phyloP scores from a whole-genome alignment of 495 filamentous ascomycete genomes.

The Hyaloscypha bicolor region DNA sequence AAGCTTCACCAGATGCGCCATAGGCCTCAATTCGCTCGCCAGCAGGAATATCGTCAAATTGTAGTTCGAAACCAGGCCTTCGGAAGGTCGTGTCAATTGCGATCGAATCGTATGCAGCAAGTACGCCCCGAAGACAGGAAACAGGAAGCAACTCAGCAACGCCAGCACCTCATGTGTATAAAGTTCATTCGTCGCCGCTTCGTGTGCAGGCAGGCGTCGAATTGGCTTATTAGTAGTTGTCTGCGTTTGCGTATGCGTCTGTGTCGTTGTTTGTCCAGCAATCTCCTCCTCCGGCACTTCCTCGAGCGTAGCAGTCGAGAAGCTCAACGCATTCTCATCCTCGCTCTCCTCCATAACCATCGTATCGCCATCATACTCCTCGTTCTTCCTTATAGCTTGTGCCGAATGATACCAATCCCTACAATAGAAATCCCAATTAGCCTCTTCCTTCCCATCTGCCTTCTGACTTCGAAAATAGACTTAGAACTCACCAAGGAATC shows the following conservation, averaged over 20 bases:
- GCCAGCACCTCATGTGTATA: conserved; percentile 74
- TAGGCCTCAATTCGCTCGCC: conserved; percentile 80
- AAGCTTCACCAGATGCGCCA: conserved; percentile 79
- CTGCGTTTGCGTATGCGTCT: background rate
- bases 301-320: conserved; percentile 35
- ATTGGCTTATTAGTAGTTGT: conserved; percentile 15
- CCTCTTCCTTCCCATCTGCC: background rate
- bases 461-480: no score
- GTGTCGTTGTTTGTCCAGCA: background rate
- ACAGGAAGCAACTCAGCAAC: conserved; percentile 74
- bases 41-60: conserved; percentile 94
- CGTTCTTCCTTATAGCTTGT: conserved; percentile 58
- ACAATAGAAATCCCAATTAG: conserved; percentile 38
- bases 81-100: conserved; percentile 78
- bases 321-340: conserved; percentile 37
- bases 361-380: conserved; percentile 48
- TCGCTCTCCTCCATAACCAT: conserved; percentile 52
- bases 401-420: conserved; percentile 92
- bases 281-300: conserved; percentile 44
- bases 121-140: conserved; percentile 76
- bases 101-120: conserved; percentile 74
- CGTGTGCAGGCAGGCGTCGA: conserved; percentile 25
- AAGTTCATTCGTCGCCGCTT: conserved; percentile 63
- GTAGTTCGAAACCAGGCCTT: conserved; percentile 86
- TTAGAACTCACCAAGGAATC: conserved; percentile 71